These are phyloP conservation scores for Geosmithia flava DNA, from an alignment of 2,329 filamentous ascomycete species.

Conservation along the genomic window DNA sequence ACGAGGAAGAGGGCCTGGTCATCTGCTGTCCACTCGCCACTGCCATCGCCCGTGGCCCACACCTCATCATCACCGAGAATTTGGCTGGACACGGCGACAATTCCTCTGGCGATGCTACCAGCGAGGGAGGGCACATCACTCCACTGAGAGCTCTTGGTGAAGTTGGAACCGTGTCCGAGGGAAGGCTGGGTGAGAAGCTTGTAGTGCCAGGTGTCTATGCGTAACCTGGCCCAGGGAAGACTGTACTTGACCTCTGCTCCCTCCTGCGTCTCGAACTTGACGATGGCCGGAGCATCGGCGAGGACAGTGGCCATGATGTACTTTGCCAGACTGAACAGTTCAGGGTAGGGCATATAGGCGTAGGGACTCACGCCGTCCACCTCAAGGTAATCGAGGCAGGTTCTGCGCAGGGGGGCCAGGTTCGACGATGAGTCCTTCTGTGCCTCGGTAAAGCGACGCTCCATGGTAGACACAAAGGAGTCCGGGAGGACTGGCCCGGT, in stretches of 20 bases:
- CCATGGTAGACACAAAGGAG: constrained; percentile 13
- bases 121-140: constrained; percentile 46
- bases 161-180: constrained; percentile 38
- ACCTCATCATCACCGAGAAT: constrained; percentile 20
- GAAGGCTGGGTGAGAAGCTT: constrained; percentile 46
- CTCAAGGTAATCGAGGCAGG: constrained; percentile 56
- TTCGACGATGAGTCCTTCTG: constrained; percentile 12
- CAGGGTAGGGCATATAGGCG: constrained; percentile 68
- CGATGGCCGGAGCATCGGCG: constrained; percentile 6
- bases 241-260: constrained; percentile 24
- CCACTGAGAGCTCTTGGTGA: constrained; percentile 44
- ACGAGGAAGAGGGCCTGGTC: constrained; percentile 61
- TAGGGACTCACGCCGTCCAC: constrained; percentile 83
- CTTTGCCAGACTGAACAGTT: constrained; percentile 67
- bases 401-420: constrained; percentile 32
- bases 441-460: constrained; percentile 24
- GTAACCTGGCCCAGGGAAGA: constrained; percentile 50
- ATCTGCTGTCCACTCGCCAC: constrained; percentile 25
- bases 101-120: constrained; percentile 28
- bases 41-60: constrained; percentile 16
- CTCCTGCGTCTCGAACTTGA: constrained; percentile 12
- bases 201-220: constrained; percentile 60
- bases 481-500: constrained; percentile 65
- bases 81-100: constrained; percentile 27
- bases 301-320: constrained; percentile 27